Percentiles rank a stretch among this genome's conserved stretches.
These are phyloP conservation scores for Phytophthora pistaciae DNA, from an alignment of 352 stramenopile species.

Conservation along the genomic window DNA sequence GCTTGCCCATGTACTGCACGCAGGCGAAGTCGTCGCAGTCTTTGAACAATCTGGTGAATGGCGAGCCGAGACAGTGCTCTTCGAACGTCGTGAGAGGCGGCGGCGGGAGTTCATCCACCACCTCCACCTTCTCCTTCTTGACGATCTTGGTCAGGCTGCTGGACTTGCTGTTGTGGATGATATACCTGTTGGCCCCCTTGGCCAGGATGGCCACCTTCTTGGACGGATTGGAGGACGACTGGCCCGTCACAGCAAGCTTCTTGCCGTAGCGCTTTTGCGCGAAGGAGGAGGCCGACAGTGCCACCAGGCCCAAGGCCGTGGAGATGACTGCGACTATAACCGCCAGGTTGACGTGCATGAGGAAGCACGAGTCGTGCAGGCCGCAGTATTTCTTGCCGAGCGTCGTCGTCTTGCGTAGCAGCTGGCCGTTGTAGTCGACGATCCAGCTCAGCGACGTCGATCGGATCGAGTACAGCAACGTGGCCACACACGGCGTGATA, in stretches of 20 bases:
- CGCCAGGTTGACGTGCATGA: slow-evolving; percentile 16
- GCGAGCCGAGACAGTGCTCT: slow-evolving; percentile 3
- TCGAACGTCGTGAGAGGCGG: slow-evolving; percentile 2
- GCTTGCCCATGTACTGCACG: slow-evolving; percentile 1
- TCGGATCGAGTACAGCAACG: not conserved
- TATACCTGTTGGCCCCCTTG: slow-evolving; percentile 1
- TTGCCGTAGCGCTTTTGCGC: not conserved
- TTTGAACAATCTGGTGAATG: not conserved
- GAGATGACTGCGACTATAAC: slow-evolving; percentile 9
- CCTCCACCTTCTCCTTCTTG: not conserved
- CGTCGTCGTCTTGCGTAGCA: slow-evolving; percentile 19
- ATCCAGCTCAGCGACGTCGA: not conserved
- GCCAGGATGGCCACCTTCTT: not conserved
- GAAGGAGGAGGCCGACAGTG: slow-evolving; percentile 5
- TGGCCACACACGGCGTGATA: not conserved
- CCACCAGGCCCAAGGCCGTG: not conserved
- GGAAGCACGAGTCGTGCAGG: slow-evolving; percentile 23
- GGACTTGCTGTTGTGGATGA: slow-evolving; percentile 2
- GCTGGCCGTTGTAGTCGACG: slow-evolving; percentile 9
- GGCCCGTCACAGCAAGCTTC: not conserved
- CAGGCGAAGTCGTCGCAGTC: slow-evolving; percentile 6
- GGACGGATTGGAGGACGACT: not conserved
- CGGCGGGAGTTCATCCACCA: not conserved
- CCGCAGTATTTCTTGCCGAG: slow-evolving; percentile 16
- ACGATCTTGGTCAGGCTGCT: not conserved